These are phyloP conservation scores for Fragilaria crotonensis DNA, from an alignment of 108 stramenopile species.

Conservation along the genomic window DNA sequence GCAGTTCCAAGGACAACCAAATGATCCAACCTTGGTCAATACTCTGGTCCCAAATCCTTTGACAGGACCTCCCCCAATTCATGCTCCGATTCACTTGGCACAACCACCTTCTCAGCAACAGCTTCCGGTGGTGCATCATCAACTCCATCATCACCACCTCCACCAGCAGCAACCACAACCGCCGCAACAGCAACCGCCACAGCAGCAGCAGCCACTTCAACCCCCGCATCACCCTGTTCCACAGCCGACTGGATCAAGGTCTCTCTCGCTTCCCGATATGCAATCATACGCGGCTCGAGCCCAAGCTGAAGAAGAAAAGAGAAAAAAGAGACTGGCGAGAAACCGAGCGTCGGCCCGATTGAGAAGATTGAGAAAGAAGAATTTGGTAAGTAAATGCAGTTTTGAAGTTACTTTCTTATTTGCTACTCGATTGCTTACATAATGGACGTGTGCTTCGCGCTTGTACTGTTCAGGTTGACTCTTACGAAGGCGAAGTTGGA, in stretches of 20 bases:
- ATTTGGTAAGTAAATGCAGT: constrained; percentile 62
- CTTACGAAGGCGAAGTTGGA: constrained; percentile 85
- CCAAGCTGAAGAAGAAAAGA: constrained; percentile 79
- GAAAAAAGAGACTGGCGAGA: constrained; percentile 77
- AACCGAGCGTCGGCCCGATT: constrained; percentile 78
- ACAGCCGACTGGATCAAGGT: constrained; percentile 18
- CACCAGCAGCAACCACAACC: constrained; percentile 8
- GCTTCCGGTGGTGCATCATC: constrained; percentile 4
- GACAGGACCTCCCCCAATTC: constrained; percentile 3
- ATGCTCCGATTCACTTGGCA: not conserved
- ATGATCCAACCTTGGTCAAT: not conserved
- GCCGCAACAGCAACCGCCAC: constrained; percentile 11
- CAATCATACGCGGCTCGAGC: constrained; percentile 44
- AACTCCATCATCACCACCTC: constrained; percentile 18
- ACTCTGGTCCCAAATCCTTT: constrained; percentile 16
- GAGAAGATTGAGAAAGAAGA: constrained; percentile 79
- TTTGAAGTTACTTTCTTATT: too few relatives aligned
- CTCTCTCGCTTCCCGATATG: constrained; percentile 72
- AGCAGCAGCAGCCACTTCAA: constrained; percentile 7
- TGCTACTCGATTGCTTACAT: too few relatives aligned
- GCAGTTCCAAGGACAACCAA: constrained; percentile 5
- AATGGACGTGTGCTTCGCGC: not conserved
- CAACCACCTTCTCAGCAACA: not conserved
- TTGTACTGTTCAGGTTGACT: constrained; percentile 49
- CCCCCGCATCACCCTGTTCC: constrained; percentile 4